Conservation (phyloP, 306 rosid species). For the Betula pendula region DNA sequence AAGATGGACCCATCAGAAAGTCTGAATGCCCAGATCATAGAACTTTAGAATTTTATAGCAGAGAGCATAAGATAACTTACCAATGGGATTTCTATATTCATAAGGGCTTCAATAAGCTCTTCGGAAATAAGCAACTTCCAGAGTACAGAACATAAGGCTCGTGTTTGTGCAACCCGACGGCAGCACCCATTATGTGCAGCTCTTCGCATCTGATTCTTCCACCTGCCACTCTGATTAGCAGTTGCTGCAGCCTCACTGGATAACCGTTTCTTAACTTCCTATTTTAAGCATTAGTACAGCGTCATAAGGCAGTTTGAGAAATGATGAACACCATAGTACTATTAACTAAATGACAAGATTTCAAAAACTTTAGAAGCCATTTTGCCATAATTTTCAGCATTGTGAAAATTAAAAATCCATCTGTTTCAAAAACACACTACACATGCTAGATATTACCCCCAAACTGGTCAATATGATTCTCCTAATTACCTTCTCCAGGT, state of each 20-base stretch:
- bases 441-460: background rate
- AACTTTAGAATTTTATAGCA: background rate
- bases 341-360: conserved; percentile 13
- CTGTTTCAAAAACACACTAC: background rate
- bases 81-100: conserved; percentile 73
- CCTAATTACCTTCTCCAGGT: conserved; percentile 81
- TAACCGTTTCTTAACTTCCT: conserved; percentile 92
- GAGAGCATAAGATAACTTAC: conserved; percentile 40
- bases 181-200: conserved; percentile 97
- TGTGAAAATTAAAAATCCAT: background rate
- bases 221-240: conserved; percentile 80
- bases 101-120: conserved; percentile 71
- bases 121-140: conserved; percentile 91
- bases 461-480: conserved; percentile 12
- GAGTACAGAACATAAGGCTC: conserved; percentile 79
- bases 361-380: background rate
- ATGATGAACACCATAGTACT: conserved; percentile 19
- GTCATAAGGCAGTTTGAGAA: conserved; percentile 21
- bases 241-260: conserved; percentile 76
- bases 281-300: conserved; percentile 27
- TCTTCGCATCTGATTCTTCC: conserved; percentile 97
- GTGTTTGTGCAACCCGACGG: conserved; percentile 89
- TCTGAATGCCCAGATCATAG: background rate
- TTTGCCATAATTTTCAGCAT: background rate
- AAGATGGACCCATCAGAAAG: background rate